These are phyloP conservation scores for Diaporthe sp. DNA, from an alignment of 2,329 filamentous ascomycete genomes.

Conservation along the genomic window DNA sequence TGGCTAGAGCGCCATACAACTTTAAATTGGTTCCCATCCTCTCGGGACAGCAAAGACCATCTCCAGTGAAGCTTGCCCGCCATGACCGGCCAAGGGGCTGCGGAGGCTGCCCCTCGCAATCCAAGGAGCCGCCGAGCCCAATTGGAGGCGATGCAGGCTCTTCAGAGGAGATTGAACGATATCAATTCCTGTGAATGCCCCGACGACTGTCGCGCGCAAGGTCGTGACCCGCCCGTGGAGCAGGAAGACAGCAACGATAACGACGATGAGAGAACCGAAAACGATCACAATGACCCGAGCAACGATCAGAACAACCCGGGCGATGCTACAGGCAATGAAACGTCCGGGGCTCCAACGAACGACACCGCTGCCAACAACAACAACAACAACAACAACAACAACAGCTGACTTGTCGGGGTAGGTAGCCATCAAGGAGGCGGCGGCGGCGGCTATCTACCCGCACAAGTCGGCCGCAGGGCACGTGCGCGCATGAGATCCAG, in stretches of 20 bases:
- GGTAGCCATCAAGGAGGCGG: not conserved
- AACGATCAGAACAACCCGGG: not conserved
- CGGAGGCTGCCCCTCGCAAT: not conserved
- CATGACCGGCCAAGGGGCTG: not conserved
- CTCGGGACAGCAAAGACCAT: not conserved
- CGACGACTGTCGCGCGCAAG: not conserved
- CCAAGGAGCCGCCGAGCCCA: not conserved
- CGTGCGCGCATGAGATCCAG: not conserved
- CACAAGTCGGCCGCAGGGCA: conserved; percentile 2
- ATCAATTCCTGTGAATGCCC: not conserved
- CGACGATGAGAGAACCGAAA: not conserved
- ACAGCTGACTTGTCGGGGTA: not conserved
- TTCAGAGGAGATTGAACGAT: not conserved
- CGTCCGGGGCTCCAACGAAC: no score
- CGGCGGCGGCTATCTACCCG: not conserved
- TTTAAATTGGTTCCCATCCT: not conserved
- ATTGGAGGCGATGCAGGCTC: not conserved
- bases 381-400: no score
- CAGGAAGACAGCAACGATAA: not conserved
- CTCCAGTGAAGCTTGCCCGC: not conserved
- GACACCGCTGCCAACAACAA: not conserved
- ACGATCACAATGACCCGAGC: not conserved
- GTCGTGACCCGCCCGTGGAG: not conserved
- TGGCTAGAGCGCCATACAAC: no score
- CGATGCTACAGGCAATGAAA: not conserved